These are phyloP conservation scores for Domatiomyces globalis DNA, from an alignment of 2,329 filamentous ascomycete species.

Conservation along the genomic window DNA sequence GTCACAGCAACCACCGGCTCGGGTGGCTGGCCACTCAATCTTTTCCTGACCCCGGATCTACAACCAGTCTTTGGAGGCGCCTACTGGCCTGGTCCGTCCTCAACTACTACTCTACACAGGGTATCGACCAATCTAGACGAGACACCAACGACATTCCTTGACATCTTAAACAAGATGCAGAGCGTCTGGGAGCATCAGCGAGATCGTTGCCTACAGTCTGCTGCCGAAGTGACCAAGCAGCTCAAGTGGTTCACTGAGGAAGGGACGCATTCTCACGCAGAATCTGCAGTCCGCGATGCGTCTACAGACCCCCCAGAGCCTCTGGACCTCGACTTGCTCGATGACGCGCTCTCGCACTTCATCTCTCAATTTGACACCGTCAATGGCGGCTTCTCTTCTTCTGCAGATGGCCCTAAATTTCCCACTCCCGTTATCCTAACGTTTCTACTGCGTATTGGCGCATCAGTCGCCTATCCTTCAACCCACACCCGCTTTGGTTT, in stretches of 20 bases:
- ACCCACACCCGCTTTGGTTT: constrained; percentile 31
- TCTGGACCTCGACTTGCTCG: constrained; percentile 76
- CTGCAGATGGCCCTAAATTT: constrained; percentile 58
- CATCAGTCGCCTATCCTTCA: constrained; percentile 20
- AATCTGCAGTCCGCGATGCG: constrained; percentile 10
- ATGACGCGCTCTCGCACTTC: constrained; percentile 77
- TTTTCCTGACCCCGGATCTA: constrained; percentile 88
- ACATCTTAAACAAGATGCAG: constrained; percentile 65
- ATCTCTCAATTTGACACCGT: constrained; percentile 62
- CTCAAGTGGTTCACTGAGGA: constrained; percentile 79
- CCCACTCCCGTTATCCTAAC: constrained; percentile 72
- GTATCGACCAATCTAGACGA: constrained; percentile 23
- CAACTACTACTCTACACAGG: constrained; percentile 36
- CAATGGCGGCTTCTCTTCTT: constrained; percentile 61
- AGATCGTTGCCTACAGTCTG: constrained; percentile 66
- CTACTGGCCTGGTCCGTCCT: constrained; percentile 72
- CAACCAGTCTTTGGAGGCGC: constrained; percentile 93
- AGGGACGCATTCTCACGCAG: constrained; percentile 45
- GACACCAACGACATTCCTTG: constrained; percentile 63
- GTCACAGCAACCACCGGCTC: constrained; percentile 81
- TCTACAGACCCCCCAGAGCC: constrained; percentile 44
- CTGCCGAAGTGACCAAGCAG: constrained; percentile 66
- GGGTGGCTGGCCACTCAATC: constrained; percentile 88
- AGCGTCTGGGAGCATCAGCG: constrained; percentile 71
- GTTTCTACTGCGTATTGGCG: constrained; percentile 62